These are phyloP conservation scores for Cubamyces lactineus DNA, from an alignment of 768 basidiomycete genomes.

Conservation along the genomic window DNA sequence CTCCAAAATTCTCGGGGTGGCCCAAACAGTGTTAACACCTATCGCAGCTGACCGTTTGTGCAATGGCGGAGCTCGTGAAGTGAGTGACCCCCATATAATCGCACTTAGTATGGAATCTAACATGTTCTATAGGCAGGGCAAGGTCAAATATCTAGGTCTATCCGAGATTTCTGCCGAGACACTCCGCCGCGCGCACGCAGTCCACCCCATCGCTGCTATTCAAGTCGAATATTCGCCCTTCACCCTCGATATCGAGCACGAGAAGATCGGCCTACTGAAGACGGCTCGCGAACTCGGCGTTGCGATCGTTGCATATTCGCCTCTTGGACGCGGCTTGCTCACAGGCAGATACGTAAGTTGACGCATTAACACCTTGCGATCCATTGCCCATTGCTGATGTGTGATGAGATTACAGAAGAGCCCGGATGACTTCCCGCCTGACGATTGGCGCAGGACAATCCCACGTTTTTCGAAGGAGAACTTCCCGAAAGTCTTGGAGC, in stretches of 20 bases:
- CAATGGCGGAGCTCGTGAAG: constrained; percentile 36
- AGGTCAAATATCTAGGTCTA: constrained; percentile 33
- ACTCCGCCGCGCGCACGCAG: constrained; percentile 39
- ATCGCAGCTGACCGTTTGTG: constrained; percentile 22
- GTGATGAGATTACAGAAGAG: constrained; percentile 26
- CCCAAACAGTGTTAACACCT: neutral
- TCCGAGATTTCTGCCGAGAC: constrained; percentile 35
- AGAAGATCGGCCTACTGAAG: constrained; percentile 42
- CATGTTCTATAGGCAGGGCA: constrained; percentile 30
- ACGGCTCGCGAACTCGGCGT: constrained; percentile 49
- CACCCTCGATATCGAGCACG: constrained; percentile 47
- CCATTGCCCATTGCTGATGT: neutral
- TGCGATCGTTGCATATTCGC: constrained; percentile 49
- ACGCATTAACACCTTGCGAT: neutral
- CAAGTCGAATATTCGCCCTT: constrained; percentile 52
- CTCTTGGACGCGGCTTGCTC: constrained; percentile 37
- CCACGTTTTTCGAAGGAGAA: constrained; percentile 41
- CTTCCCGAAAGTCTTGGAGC: constrained; percentile 48
- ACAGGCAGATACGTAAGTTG: constrained; percentile 32
- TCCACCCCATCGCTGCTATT: constrained; percentile 48
- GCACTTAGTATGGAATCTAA: too few species aligned
- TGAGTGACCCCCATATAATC: constrained; percentile 3
- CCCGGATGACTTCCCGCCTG: constrained; percentile 35
- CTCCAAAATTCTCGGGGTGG: neutral
- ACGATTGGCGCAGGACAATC: constrained; percentile 33